Evolutionary conservation across 129 eudicot genomes (phyloP), one percentile per base, ranked within the genome.

Genomic region (Flaveria robusta): DNA sequence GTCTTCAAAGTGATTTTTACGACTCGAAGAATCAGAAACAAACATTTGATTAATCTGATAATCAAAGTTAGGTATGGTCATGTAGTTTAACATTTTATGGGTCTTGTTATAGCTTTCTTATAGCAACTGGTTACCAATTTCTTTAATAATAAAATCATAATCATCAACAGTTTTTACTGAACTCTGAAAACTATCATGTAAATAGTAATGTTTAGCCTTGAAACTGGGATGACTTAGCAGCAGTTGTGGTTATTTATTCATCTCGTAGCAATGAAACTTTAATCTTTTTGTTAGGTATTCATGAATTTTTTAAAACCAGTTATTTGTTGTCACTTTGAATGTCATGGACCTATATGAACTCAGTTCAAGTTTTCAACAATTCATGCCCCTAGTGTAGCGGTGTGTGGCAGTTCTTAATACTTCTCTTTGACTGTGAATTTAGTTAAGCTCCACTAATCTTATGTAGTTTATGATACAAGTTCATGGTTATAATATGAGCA

Each of bases 11-110:
- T 58, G 16, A 58, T 9, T 55, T 7, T 22, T 55, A 9, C 2
- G 37, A 11, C 66, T 58, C 11, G 66, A 58, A 58, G 66, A 58
- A 58, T 58, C 66, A 58, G 66, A 55, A 58, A 58, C n/a, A 58
- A 58, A 58, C 66, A 23, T 10, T 23, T 58, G 23, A 58, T 31
- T 58, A 58, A 58, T 58, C 16, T 58, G 66, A 11, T 58, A 22
- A 23, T 23, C 34, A 22, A 10, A 58, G 66, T 58, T 58, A 11
- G 66, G 16, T 31, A 58, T 58, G 34, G 66, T 58, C 23, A 10
- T 19, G 63, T 18, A 22, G 8, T 55, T 20, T 23, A 59, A 59
- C 39, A 59, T 59, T 12, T 5, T 59, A 59, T 10, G 9, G 18
- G 37, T 23, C 26, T 59, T 59, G 11, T 23, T 59, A 59, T 59